A percentile compares a stretch with the other conserved stretches of the same genome.
phyloP scores from a whole-genome alignment of 495 filamentous ascomycete species.

The Viridothelium virens region DNA sequence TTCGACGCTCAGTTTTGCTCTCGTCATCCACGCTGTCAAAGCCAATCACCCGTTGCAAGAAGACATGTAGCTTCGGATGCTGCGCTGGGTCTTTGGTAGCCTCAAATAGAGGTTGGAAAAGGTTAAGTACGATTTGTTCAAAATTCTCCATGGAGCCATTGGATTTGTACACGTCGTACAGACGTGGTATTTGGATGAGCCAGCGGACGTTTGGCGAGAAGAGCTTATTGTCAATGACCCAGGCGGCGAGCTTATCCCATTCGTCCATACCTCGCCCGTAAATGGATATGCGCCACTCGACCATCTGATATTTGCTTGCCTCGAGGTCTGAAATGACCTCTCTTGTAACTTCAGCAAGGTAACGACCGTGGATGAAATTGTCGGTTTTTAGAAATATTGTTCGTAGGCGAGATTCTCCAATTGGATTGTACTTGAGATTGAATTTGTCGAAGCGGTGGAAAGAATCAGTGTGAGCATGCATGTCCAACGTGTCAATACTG shows the following conservation, averaged over 20 bases:
- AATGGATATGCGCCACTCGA: conserved; percentile 96
- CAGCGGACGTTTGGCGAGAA: conserved; percentile 96
- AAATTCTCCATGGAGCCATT: conserved; percentile 79
- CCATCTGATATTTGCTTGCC: conserved; percentile 99
- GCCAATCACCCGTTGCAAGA: conserved; percentile 88
- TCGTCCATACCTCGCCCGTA: conserved; percentile 88
- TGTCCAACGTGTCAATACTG: conserved; percentile 96
- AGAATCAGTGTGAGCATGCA: conserved; percentile 97
- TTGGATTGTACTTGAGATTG: conserved; percentile 97
- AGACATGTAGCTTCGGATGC: conserved; percentile 89
- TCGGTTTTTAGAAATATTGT: conserved; percentile 98
- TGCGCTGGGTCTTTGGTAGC: conserved; percentile 79
- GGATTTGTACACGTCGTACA: conserved; percentile 92
- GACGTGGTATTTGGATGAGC: conserved; percentile 89
- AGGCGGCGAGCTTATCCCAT: conserved; percentile 95
- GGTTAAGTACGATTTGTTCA: conserved; percentile 81
- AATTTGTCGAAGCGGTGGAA: conserved; percentile 99
- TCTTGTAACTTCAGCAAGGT: conserved; percentile 93
- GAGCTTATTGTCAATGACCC: conserved; percentile 98
- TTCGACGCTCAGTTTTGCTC: conserved; percentile 85
- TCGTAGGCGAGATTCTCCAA: conserved; percentile 87
- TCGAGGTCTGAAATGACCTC: conserved; percentile 97
- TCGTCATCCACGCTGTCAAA: conserved; percentile 98
- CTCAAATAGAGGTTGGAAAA: conserved; percentile 92
- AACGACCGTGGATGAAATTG: conserved; percentile 92